phyloP scores from a whole-genome alignment of 2,329 filamentous ascomycete species.

The Colletotrichum acutatum region DNA sequence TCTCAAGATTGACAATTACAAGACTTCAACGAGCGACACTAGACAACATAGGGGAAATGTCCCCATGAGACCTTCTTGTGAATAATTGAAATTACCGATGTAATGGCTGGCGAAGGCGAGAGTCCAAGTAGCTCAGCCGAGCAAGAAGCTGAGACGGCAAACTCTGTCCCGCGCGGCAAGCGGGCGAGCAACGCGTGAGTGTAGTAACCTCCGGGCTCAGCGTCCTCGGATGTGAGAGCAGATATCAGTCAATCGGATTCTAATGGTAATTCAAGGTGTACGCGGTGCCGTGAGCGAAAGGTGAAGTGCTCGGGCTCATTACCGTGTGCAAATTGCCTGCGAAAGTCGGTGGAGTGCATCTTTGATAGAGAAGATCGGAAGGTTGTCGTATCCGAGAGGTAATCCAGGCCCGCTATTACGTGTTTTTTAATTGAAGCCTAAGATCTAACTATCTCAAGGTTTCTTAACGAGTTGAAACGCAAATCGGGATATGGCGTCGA shows the following conservation, averaged over 20 bases:
- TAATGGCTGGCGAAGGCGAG: not conserved
- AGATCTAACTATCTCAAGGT: not conserved
- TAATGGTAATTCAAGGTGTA: slow-evolving; percentile 20
- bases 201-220: not conserved
- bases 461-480: slow-evolving; percentile 19
- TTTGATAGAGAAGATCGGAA: slow-evolving; percentile 31
- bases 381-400: slow-evolving; percentile 28
- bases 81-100: not conserved
- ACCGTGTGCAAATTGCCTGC: slow-evolving; percentile 20
- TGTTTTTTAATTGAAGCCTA: no score
- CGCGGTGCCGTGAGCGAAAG: slow-evolving; percentile 25
- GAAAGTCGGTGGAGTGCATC: slow-evolving; percentile 18
- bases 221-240: not conserved
- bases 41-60: no score
- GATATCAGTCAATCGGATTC: no score
- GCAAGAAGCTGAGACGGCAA: not conserved
- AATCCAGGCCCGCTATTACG: not conserved
- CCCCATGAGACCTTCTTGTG: no score
- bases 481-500: slow-evolving; percentile 8
- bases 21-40: no score
- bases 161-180: not conserved
- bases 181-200: slow-evolving; percentile 17
- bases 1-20: no score
- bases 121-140: not conserved
- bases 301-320: slow-evolving; percentile 23